Conservation (phyloP, 106 monocot genomes). For the Amphibolis antarctica region DNA sequence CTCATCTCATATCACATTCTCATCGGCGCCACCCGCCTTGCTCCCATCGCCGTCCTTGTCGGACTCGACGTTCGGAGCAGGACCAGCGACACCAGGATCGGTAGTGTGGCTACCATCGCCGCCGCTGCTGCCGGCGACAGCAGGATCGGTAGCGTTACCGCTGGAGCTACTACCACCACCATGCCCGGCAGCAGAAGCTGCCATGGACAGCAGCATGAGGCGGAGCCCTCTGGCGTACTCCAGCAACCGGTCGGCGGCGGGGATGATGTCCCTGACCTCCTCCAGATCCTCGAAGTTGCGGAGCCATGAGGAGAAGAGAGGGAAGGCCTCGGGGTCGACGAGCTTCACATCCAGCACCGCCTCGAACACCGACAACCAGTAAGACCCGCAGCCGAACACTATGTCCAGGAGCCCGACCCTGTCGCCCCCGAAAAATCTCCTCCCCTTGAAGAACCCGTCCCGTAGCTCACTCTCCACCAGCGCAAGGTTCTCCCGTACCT, state of each 20-base stretch:
- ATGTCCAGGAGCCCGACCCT: conserved; percentile 58
- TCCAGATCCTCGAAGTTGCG: conserved; percentile 37
- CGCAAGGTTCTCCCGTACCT: conserved; percentile 40
- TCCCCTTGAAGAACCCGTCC: conserved; percentile 54
- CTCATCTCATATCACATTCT: no score
- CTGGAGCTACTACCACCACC: no score
- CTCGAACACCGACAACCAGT: conserved; percentile 60
- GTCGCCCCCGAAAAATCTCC: conserved; percentile 72
- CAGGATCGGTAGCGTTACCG: no score
- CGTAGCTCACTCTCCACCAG: conserved; percentile 54
- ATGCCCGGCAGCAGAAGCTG: no score
- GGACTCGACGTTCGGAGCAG: no score
- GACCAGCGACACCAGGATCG: no score
- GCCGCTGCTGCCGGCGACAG: no score
- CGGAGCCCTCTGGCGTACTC: conserved; percentile 41
- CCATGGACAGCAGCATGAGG: conserved; percentile 27
- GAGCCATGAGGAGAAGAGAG: conserved; percentile 51
- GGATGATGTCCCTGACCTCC: conserved; percentile 59
- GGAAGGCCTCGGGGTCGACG: conserved; percentile 39
- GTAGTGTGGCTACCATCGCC: no score
- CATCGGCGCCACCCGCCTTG: no score
- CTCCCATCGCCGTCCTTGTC: no score
- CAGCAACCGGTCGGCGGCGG: conserved; percentile 35
- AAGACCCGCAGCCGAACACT: conserved; percentile 62
- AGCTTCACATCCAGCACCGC: conserved; percentile 48